Percentiles rank a stretch among this genome's conserved stretches.
Evolutionary conservation across 495 filamentous ascomycete genomes (phyloP).

Genomic region (Penicillium manginii): DNA sequence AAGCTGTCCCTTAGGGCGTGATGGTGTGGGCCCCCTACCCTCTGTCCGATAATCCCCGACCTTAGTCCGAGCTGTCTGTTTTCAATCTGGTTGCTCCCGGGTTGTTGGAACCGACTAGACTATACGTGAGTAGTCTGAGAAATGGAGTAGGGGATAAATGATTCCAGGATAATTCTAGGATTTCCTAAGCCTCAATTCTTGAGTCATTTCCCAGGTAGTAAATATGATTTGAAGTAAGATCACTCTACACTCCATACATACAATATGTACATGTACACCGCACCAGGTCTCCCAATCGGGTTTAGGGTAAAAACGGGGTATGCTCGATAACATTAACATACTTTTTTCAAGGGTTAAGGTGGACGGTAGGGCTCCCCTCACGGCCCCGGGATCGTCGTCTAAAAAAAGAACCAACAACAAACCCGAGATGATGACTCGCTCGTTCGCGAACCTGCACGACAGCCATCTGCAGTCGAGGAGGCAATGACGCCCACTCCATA

Average conservation of each 20-base stretch:
- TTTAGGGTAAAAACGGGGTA: neutral
- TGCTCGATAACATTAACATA: neutral
- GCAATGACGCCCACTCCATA: conserved; percentile 9
- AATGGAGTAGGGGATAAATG: neutral
- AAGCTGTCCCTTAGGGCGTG: neutral
- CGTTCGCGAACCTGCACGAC: conserved; percentile 6
- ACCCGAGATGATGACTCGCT: conserved; percentile 11
- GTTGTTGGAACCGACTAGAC: neutral
- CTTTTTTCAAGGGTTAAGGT: conserved; percentile 1
- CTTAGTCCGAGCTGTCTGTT: neutral
- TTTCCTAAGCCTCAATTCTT: no score
- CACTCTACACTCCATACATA: neutral
- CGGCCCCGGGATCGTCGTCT: conserved; percentile 11
- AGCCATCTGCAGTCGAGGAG: conserved; percentile 10
- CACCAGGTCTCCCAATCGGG: neutral
- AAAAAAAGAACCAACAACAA: conserved; percentile 22
- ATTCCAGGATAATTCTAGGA: no score
- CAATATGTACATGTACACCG: neutral
- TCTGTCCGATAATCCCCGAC: neutral
- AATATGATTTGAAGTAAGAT: no score
- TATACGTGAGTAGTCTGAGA: neutral
- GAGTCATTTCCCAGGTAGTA: no score
- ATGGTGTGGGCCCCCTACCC: neutral
- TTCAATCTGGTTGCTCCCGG: neutral
- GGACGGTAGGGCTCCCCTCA: conserved; percentile 4